A percentile compares a stretch with the other conserved stretches of the same genome.
These are phyloP conservation scores for Urostyla sp. DNA, from an alignment of 73 alveolate genomes.

Conservation along the genomic window DNA sequence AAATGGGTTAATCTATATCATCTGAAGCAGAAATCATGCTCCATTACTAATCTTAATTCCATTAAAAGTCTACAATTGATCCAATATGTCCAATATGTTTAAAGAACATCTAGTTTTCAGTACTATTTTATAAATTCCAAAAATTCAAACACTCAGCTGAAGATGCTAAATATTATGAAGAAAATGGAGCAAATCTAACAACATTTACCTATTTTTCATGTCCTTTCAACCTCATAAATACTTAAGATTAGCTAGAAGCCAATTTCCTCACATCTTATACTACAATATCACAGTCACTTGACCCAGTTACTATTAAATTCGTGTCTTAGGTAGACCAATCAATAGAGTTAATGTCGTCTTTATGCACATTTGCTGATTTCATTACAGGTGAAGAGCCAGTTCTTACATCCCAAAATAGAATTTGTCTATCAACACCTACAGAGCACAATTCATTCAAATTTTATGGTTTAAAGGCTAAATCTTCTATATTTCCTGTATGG, in stretches of 20 bases:
- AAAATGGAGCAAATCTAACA: slow-evolving; percentile 60
- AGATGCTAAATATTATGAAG: slow-evolving; percentile 55
- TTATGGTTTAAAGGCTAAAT: slow-evolving; percentile 37
- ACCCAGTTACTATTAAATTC: slow-evolving; percentile 62
- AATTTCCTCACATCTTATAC: slow-evolving; percentile 54
- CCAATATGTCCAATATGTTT: slow-evolving; percentile 73
- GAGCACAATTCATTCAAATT: slow-evolving; percentile 26
- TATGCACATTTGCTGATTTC: slow-evolving; percentile 55
- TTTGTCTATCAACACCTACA: slow-evolving; percentile 55
- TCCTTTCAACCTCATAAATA: slow-evolving; percentile 9
- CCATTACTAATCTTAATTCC: slow-evolving; percentile 63
- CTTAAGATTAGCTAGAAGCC: too few relatives aligned
- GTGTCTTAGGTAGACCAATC: slow-evolving; percentile 62
- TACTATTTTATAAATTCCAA: slow-evolving; percentile 36
- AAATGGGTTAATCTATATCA: slow-evolving; percentile 47
- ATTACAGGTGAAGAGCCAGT: slow-evolving; percentile 21
- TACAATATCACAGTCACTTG: slow-evolving; percentile 50
- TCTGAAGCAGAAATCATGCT: slow-evolving; percentile 61
- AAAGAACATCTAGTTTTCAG: slow-evolving; percentile 40
- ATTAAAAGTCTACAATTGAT: slow-evolving; percentile 66
- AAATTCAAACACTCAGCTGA: slow-evolving; percentile 55
- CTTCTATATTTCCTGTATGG: slow-evolving; percentile 66
- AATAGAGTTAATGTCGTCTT: slow-evolving; percentile 68
- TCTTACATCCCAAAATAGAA: slow-evolving; percentile 67
- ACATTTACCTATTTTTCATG: slow-evolving; percentile 41